Evolutionary conservation across 164 flowering plant species (phyloP), one percentile per base, ranked within the genome.

Genomic region (Brasenia schreberi): DNA sequence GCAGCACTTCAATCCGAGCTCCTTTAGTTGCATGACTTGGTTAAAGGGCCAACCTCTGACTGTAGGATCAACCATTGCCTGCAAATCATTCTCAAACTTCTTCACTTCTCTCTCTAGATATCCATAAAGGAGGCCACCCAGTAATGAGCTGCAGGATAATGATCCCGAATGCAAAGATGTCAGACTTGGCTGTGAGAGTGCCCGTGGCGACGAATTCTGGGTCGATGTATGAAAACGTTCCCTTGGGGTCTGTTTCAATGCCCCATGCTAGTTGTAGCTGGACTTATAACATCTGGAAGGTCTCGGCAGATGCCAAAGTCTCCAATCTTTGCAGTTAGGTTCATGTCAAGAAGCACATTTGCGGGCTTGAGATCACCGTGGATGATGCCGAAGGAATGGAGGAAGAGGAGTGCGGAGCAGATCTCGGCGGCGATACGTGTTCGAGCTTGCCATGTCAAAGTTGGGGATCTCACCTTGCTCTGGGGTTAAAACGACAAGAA

Each of bases 381-480:
- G 65, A 66, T 19, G 0, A 83, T 73, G 70, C 77, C 27, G 9
- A 76, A 71, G 65, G 59, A 42, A 73, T 87, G 88, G 60, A 90
- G 90, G 70, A 76, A 86, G 62, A 73, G 44, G 56, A 90, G 59
- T 63, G 77, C 91, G n/a, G 75, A 75, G 65, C 77, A 75, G 7
- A 85, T 73, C 61, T 90, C 82, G 5, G 81, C 65, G 6, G 84
- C 82, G 16, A 90, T 87, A 19, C 85, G 82, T 45, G 87, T 63
- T 4, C 96, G 78, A n/a, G 76, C 79, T 33, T 73, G 75, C 93
- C 93, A 90, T 42, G 66, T 45, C 6, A 87, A 81, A 9, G 59
- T 88, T 45, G 96, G 96, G 76, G 90, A 96, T 75, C 96, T 74
- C 77, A 90, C 71, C 74, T 77, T 85, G 65, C 94, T 89, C 98